Evolutionary conservation across 1,284 basidiomycete species (phyloP).

Genomic region (Boletus semigastroideus): DNA sequence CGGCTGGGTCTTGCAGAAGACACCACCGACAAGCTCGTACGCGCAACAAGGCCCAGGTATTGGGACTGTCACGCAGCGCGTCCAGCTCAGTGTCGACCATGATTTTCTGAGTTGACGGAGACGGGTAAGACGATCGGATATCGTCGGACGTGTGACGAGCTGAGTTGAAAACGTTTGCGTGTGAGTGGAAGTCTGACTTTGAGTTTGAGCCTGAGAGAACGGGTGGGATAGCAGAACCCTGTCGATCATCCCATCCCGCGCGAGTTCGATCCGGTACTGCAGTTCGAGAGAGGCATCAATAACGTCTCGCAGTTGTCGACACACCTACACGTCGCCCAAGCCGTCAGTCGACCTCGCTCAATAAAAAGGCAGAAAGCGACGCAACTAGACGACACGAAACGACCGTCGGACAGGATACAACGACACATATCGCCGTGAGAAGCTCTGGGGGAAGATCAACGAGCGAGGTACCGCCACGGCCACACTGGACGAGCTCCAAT

Average conservation of each 20-base stretch:
- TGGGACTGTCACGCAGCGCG: conserved; percentile 27
- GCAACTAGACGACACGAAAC: conserved; percentile 35
- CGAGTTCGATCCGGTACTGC: conserved; percentile 51
- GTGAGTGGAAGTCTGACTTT: neutral
- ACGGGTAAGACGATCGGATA: conserved; percentile 38
- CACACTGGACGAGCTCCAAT: neutral
- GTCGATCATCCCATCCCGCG: conserved; percentile 41
- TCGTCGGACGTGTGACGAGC: conserved; percentile 8
- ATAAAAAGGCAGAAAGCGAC: conserved; percentile 8
- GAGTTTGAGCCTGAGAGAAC: too few species aligned
- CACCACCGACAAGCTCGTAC: conserved; percentile 57
- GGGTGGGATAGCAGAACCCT: too few species aligned
- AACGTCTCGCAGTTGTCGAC: conserved; percentile 34
- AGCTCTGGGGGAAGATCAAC: conserved; percentile 21
- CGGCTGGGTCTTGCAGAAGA: conserved; percentile 46
- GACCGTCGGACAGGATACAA: conserved; percentile 10
- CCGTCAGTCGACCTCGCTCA: neutral
- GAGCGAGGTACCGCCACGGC: neutral
- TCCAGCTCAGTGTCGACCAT: conserved; percentile 46
- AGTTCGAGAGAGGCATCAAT: conserved; percentile 41
- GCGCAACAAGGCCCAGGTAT: conserved; percentile 46
- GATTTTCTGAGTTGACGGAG: conserved; percentile 40
- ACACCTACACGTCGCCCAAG: conserved; percentile 39
- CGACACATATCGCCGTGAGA: conserved; percentile 12
- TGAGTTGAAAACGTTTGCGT: neutral